A percentile compares a stretch with the other conserved stretches of the same genome.
phyloP scores from a whole-genome alignment of 2,329 filamentous ascomycete genomes.

The Scedosporium dehoogii region DNA sequence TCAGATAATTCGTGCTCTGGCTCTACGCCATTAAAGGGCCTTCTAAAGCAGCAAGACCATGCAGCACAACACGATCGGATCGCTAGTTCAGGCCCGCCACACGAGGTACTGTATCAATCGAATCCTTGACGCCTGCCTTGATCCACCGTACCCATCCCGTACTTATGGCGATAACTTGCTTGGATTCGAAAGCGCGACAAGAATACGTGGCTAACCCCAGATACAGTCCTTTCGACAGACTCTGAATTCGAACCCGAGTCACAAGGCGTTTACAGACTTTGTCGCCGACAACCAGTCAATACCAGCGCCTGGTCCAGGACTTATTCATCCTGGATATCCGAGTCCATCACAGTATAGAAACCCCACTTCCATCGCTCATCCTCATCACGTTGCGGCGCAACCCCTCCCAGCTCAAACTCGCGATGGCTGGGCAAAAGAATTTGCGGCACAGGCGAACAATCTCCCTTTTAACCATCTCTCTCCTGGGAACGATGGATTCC shows the following conservation, averaged over 20 bases:
- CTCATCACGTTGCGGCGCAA: background rate
- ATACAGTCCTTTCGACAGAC: background rate
- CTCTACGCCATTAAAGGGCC: slow-evolving; percentile 30
- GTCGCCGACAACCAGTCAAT: background rate
- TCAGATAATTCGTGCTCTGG: slow-evolving; percentile 31
- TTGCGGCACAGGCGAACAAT: background rate
- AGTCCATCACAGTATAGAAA: background rate
- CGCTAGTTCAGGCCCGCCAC: background rate
- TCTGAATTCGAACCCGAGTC: background rate
- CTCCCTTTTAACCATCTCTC: background rate
- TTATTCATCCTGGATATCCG: background rate
- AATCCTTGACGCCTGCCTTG: background rate
- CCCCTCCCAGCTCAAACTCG: background rate
- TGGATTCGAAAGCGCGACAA: too few species aligned
- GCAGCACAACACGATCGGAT: slow-evolving; percentile 9
- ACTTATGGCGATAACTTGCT: too few species aligned
- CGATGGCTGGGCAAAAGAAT: background rate
- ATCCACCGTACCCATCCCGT: background rate
- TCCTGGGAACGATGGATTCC: background rate
- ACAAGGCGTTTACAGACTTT: background rate
- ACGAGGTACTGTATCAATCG: background rate
- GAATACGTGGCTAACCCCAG: background rate
- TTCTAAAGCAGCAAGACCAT: slow-evolving; percentile 30
- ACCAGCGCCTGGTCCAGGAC: background rate
- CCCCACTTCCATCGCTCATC: background rate